These are phyloP conservation scores for Hanseniaspora valbyensis DNA, from an alignment of 805 yeast genomes.

Conservation along the genomic window DNA sequence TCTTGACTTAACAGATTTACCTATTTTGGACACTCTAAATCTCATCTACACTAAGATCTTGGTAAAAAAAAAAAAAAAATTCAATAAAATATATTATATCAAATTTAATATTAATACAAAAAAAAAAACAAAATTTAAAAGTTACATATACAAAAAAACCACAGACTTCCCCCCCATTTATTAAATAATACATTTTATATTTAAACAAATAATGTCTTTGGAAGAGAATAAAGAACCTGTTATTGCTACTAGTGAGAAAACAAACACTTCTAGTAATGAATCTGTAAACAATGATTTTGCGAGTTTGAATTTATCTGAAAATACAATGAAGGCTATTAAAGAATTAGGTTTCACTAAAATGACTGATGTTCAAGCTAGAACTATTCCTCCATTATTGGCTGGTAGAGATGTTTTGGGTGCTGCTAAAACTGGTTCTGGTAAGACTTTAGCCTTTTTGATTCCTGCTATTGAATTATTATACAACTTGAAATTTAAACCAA, in stretches of 20 bases:
- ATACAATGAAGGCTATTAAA: conserved; percentile 67
- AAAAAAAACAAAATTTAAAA: too few relatives aligned
- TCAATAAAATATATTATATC: too few relatives aligned
- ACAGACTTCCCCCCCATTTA: too few relatives aligned
- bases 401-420: conserved; percentile 98
- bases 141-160: too few relatives aligned
- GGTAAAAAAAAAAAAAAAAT: neutral
- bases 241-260: neutral
- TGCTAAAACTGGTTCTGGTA: conserved; percentile 99
- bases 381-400: conserved; percentile 91
- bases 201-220: too few relatives aligned
- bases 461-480: conserved; percentile 92
- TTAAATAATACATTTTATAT: too few relatives aligned
- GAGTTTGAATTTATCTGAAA: conserved; percentile 61
- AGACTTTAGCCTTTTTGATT: conserved; percentile 85
- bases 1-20: too few relatives aligned
- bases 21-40: neutral
- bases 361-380: conserved; percentile 92
- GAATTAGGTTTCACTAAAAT: conserved; percentile 84
- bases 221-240: neutral
- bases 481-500: conserved; percentile 85
- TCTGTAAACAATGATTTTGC: conserved; percentile 28
- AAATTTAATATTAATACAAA: too few relatives aligned
- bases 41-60: neutral
- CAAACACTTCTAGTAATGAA: neutral